Percentiles rank a stretch among this genome's conserved stretches.
Evolutionary conservation across 352 stramenopile species (phyloP).

Genomic region (Phytophthora multivora): DNA sequence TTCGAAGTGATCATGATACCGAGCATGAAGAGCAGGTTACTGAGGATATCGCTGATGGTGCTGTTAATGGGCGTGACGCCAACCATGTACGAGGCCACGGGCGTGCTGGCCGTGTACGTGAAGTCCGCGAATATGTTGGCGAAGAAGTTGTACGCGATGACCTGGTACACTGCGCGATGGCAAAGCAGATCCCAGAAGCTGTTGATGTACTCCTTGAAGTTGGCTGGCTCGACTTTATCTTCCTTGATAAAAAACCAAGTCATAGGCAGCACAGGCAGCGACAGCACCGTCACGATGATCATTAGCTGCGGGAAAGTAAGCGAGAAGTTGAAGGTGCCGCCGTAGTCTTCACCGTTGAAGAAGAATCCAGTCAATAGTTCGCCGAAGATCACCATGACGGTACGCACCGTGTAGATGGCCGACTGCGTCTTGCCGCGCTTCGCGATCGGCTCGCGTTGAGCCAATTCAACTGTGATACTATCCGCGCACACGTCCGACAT

Average conservation of each 20-base stretch:
- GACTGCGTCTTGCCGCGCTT: conserved; percentile 59
- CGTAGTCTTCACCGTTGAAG: conserved; percentile 51
- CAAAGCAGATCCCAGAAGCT: conserved; percentile 35
- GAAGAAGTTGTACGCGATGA: conserved; percentile 39
- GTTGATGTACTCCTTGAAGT: conserved; percentile 39
- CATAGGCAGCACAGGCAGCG: conserved; percentile 26
- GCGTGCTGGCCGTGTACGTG: conserved; percentile 28
- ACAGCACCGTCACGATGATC: conserved; percentile 40
- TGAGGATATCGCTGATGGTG: conserved; percentile 36
- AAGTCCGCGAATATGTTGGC: conserved; percentile 39
- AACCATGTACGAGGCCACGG: conserved; percentile 34
- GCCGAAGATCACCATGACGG: conserved; percentile 39
- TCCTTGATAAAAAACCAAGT: conserved; percentile 46
- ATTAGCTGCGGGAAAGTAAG: conserved; percentile 37
- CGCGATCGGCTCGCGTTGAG: conserved; percentile 49
- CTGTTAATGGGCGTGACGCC: conserved; percentile 38
- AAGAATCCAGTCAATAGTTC: conserved; percentile 43
- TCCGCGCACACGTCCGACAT: conserved; percentile 34
- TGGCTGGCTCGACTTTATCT: conserved; percentile 19
- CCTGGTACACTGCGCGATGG: conserved; percentile 40
- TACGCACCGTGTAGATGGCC: conserved; percentile 46
- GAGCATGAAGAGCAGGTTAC: conserved; percentile 36
- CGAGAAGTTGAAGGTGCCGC: conserved; percentile 25
- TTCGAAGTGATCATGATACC: conserved; percentile 41
- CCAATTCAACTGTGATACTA: conserved; percentile 53